Percentiles rank a stretch among this genome's conserved stretches.
Evolutionary conservation across 1,139 yeast species (phyloP).

Genomic region (Candida freyschussii): DNA sequence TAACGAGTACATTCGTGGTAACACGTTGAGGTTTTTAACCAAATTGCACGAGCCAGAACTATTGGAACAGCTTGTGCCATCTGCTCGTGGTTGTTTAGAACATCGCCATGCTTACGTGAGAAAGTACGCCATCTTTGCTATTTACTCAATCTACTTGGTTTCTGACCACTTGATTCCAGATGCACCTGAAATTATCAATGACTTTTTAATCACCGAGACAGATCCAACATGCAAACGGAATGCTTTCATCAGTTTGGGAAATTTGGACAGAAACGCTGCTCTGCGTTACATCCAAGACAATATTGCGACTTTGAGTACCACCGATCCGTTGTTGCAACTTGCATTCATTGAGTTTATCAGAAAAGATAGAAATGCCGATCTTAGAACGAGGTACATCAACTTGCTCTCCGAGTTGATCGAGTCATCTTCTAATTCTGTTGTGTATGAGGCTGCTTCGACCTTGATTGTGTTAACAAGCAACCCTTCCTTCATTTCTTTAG

Average conservation of each 20-base stretch:
- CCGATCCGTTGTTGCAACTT: conserved; percentile 83
- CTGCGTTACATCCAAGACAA: conserved; percentile 76
- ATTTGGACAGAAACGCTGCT: conserved; percentile 80
- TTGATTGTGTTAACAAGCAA: conserved; percentile 68
- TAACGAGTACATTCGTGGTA: conserved; percentile 94
- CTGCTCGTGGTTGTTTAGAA: conserved; percentile 84
- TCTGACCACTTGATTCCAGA: conserved; percentile 90
- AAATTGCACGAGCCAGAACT: conserved; percentile 91
- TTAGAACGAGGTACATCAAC: conserved; percentile 67
- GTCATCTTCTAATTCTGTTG: conserved; percentile 68
- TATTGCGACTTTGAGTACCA: conserved; percentile 53
- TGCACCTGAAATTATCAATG: conserved; percentile 77
- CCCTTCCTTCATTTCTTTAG: conserved; percentile 62
- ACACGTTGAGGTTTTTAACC: conserved; percentile 84
- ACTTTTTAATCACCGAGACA: conserved; percentile 73
- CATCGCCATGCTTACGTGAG: conserved; percentile 98
- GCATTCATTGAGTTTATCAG: conserved; percentile 90
- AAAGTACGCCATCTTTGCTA: conserved; percentile 93
- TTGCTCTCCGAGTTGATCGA: conserved; percentile 72
- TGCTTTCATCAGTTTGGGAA: conserved; percentile 85
- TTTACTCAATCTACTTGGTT: conserved; percentile 75
- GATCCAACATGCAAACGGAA: conserved; percentile 95
- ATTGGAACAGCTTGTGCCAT: conserved; percentile 92
- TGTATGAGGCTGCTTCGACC: conserved; percentile 89
- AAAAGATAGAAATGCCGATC: conserved; percentile 63